phyloP scores from a whole-genome alignment of 2,329 filamentous ascomycete species.

The Paecilomyces niveus region DNA sequence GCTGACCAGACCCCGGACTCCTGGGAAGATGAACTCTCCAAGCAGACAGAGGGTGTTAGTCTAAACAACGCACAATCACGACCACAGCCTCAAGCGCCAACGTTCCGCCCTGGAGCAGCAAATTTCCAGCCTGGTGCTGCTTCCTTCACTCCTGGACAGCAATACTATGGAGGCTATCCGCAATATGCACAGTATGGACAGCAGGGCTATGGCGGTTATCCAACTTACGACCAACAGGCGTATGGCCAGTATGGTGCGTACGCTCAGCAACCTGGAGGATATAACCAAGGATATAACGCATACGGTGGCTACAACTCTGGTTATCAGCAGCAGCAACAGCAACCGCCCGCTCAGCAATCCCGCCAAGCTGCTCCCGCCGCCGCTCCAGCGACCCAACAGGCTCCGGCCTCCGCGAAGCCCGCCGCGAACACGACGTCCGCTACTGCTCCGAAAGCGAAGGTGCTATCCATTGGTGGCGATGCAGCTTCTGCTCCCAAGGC shows the following conservation, averaged over 20 bases:
- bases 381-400: conserved; percentile 35
- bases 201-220: conserved; percentile 49
- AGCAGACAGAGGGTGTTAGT: conserved; percentile 70
- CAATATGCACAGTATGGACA: conserved; percentile 39
- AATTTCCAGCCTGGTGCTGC: conserved; percentile 68
- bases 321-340: conserved; percentile 33
- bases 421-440: conserved; percentile 13
- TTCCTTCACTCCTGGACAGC: conserved; percentile 66
- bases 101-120: conserved; percentile 60
- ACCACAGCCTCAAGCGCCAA: conserved; percentile 42
- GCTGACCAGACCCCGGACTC: conserved; percentile 71
- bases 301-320: conserved; percentile 38
- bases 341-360: conserved; percentile 38
- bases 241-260: conserved; percentile 44
- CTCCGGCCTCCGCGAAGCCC: conserved; percentile 36
- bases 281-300: conserved; percentile 36
- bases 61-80: conserved; percentile 50
- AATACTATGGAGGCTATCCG: conserved; percentile 50
- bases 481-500: conserved; percentile 43
- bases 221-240: conserved; percentile 46
- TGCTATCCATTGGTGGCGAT: conserved; percentile 54
- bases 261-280: conserved; percentile 38
- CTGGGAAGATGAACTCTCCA: conserved; percentile 86
- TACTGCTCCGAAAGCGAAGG: conserved; percentile 49
- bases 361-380: conserved; percentile 41